Conservation (phyloP, 192 early-diverging fungal species). For the Entomortierella chlamydospora region DNA sequence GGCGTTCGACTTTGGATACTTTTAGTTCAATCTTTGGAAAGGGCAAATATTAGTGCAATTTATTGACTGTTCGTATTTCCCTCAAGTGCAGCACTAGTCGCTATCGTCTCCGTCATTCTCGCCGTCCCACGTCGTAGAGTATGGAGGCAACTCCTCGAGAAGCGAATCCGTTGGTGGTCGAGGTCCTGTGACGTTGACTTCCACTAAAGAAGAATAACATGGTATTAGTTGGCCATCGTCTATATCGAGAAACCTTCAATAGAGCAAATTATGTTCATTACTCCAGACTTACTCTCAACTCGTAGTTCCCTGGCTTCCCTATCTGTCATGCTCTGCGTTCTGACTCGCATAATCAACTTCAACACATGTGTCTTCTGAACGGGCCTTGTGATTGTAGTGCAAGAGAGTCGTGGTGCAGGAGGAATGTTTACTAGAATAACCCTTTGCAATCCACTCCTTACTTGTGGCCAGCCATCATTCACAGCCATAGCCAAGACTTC, state of each 20-base stretch:
- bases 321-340: constrained; percentile 22
- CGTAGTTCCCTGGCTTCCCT: constrained; percentile 33
- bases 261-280: neutral
- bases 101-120: constrained; percentile 13
- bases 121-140: constrained; percentile 9
- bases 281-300: constrained; percentile 30
- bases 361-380: constrained; percentile 42
- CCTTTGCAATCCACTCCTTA: constrained; percentile 16
- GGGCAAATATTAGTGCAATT: no score
- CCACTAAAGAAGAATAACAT: constrained; percentile 15
- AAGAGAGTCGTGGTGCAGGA: constrained; percentile 30
- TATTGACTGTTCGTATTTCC: no score
- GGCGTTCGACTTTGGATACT: no score
- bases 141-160: constrained; percentile 26
- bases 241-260: neutral
- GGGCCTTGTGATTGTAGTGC: constrained; percentile 25
- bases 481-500: constrained; percentile 17
- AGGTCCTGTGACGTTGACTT: constrained; percentile 30
- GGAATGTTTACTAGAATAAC: constrained; percentile 26
- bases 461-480: constrained; percentile 17
- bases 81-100: no score
- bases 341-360: constrained; percentile 40
- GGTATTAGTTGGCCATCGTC: neutral
- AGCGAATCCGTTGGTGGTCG: constrained; percentile 20
- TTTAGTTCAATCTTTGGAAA: no score